Evolutionary conservation across 495 filamentous ascomycete genomes (phyloP), one percentile per base, ranked within the genome.

Genomic region (Alectoria sarmentosa): DNA sequence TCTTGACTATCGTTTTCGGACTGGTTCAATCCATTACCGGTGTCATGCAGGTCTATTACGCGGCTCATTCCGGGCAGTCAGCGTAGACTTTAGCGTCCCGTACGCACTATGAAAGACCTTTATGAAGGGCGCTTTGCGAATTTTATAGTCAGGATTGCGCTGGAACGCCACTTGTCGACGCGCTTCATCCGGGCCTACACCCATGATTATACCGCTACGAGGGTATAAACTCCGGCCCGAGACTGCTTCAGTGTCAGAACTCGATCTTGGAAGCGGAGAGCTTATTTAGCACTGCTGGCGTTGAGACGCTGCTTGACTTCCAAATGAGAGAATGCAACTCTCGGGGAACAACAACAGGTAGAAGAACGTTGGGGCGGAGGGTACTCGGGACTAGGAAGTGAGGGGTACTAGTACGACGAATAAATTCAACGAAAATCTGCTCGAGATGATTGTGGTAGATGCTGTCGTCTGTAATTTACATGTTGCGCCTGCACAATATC

Each of bases 1-100:
- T 73, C 4, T 66, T 84, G 54, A 82, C 79, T 1, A 60, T 80
- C 9, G 74, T 83, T 48, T 80, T 84, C 63, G 80, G 80, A 3
- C 28, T 84, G 21, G 69, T 82, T 1, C 79, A 84, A 67, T 76
- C 63, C 15, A 34, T 65, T 19, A 56, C 56, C 54, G 63, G 63
- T 14, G 42, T 65, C 0, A 17, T 65, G 42, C 63, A 65, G 44
- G 63, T 56, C 11, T 60, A 60, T 36, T 60, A 60, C 30, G 39
- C 57, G 1, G 26, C 57, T 14, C 57, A 60, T 41, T 21, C 57
- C 10, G 57, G n/a, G 57, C 57, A 60, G 52, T 34, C 52, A 3
- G 30, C 28, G n/a, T 55, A 55, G 52, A 17, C 17, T 55, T 19
- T 19, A 1, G 26, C 52, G 30, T 55, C n/a, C 7, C 15, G 2